phyloP scores from a whole-genome alignment of 176 grass and related monocot genomes.

The Triticum urartu region DNA sequence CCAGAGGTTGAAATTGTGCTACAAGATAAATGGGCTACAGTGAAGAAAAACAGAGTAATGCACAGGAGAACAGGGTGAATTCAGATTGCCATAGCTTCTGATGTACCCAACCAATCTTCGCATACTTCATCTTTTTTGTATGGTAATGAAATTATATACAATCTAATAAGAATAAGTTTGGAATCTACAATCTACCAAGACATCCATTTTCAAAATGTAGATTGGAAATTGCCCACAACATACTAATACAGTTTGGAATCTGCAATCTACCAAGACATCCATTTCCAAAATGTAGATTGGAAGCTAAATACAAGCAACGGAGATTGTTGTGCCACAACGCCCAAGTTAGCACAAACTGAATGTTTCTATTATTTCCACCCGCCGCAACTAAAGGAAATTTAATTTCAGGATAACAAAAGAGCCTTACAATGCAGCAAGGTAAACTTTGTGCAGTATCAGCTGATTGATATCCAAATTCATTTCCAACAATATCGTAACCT shows the following conservation, averaged over 20 bases:
- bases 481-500: too few relatives aligned
- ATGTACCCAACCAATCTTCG: not conserved
- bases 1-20: not conserved
- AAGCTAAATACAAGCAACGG: not conserved
- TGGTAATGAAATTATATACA: not conserved
- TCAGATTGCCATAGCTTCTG: not conserved
- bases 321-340: not conserved
- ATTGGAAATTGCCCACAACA: not conserved
- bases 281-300: not conserved
- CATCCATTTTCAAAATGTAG: not conserved
- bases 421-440: too few relatives aligned
- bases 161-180: not conserved
- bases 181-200: not conserved
- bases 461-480: too few relatives aligned
- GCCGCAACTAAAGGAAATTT: too few relatives aligned
- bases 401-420: too few relatives aligned
- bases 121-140: not conserved
- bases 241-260: not conserved
- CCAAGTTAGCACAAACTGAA: too few relatives aligned
- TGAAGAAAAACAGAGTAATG: not conserved
- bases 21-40: not conserved
- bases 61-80: not conserved
- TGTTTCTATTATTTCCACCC: too few relatives aligned
- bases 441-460: too few relatives aligned
- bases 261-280: not conserved